phyloP scores from a whole-genome alignment of 1,284 basidiomycete species.

The Malassezia japonica region DNA sequence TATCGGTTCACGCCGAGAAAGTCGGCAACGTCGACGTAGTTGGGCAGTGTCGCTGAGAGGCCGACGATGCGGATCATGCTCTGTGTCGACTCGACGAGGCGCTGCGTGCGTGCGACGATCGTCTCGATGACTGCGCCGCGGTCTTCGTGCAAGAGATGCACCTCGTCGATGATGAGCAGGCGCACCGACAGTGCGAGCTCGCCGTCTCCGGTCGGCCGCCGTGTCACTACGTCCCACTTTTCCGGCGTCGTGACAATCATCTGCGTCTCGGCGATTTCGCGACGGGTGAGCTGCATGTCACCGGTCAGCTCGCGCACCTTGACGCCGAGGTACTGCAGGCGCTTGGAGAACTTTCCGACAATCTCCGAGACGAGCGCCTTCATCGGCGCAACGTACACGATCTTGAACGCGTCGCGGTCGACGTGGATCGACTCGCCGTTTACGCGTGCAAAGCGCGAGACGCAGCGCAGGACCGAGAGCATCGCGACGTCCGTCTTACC shows the following conservation, averaged over 20 bases:
- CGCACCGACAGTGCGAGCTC: constrained; percentile 78
- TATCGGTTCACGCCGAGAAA: constrained; percentile 83
- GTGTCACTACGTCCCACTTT: constrained; percentile 99
- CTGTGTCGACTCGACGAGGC: constrained; percentile 91
- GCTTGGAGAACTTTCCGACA: constrained; percentile 78
- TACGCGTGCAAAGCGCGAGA: constrained; percentile 61
- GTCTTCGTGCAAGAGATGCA: constrained; percentile 93
- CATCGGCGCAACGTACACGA: constrained; percentile 99
- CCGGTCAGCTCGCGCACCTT: constrained; percentile 90
- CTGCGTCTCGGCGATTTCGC: constrained; percentile 89
- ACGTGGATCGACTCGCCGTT: constrained; percentile 30
- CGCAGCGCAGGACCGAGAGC: constrained; percentile 78
- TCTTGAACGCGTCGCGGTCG: constrained; percentile 61
- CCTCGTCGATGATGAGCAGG: constrained; percentile 93
- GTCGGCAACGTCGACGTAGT: constrained; percentile 92
- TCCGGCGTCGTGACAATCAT: constrained; percentile 98
- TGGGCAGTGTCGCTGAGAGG: constrained; percentile 92
- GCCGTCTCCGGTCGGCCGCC: constrained; percentile 92
- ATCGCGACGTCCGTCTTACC: constrained; percentile 99
- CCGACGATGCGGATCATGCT: constrained; percentile 96
- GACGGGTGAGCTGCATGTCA: constrained; percentile 94
- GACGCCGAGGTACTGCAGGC: constrained; percentile 80
- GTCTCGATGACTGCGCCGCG: constrained; percentile 97
- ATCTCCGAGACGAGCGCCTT: constrained; percentile 95
- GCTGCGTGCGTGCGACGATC: constrained; percentile 87